Percentiles rank a stretch among this genome's conserved stretches.
Evolutionary conservation across 2,329 filamentous ascomycete genomes (phyloP).

Genomic region (Didymella segeticola): DNA sequence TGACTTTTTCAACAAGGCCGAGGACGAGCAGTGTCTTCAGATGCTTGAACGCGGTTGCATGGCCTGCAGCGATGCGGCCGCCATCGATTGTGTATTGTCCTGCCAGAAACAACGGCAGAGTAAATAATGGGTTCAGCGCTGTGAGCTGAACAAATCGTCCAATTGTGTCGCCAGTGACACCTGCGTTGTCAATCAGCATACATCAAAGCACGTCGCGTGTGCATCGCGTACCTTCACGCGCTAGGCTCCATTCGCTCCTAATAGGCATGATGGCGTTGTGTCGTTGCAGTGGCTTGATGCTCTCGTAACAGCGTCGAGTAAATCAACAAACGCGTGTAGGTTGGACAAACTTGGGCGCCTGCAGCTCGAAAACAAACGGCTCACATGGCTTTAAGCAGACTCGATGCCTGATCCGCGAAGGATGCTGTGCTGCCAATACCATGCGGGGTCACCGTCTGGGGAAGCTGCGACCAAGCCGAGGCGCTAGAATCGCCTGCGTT

Average conservation of each 20-base stretch:
- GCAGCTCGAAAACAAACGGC: background rate
- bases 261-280: constrained; percentile 41
- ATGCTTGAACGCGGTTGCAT: constrained; percentile 60
- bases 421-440: background rate
- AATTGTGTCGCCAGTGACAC: constrained; percentile 62
- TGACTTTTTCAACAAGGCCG: constrained; percentile 58
- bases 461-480: background rate
- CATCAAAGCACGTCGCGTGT: background rate
- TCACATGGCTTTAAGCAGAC: background rate
- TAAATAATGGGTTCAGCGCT: constrained; percentile 68
- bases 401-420: background rate
- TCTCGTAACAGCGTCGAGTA: background rate
- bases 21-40: constrained; percentile 63
- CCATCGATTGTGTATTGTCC: constrained; percentile 70
- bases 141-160: constrained; percentile 65
- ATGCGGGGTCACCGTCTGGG: constrained; percentile 4
- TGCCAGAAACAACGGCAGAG: constrained; percentile 68
- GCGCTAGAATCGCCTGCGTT: background rate
- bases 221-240: constrained; percentile 45
- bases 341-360: background rate
- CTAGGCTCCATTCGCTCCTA: constrained; percentile 47
- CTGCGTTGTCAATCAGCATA: constrained; percentile 22
- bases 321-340: background rate
- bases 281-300: background rate
- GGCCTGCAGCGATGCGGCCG: constrained; percentile 56